These are phyloP conservation scores for Stephania japonica DNA, from an alignment of 164 flowering plant species.

Conservation along the genomic window DNA sequence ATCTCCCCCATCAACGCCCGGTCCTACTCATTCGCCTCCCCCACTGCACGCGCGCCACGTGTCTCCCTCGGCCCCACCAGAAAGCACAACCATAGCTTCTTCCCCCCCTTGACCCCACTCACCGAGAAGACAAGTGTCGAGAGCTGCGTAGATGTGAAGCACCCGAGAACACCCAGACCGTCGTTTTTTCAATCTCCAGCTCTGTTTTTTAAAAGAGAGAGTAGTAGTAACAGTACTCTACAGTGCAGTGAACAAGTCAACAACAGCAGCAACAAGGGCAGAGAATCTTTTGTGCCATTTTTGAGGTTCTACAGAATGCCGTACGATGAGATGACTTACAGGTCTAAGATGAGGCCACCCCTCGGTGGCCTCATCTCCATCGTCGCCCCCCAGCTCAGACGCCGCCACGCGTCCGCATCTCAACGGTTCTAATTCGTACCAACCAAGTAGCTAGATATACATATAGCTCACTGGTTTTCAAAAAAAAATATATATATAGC, in stretches of 20 bases:
- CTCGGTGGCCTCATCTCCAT: conserved; percentile 92
- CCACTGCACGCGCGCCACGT: conserved; percentile 58
- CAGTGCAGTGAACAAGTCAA: conserved; percentile 29
- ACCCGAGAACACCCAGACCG: conserved; percentile 68
- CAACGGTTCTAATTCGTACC: conserved; percentile 50
- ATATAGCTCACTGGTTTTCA: too few species aligned
- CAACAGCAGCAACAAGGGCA: conserved; percentile 42
- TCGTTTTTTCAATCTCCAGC: conserved; percentile 93
- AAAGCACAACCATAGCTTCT: conserved; percentile 28
- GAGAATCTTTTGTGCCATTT: conserved; percentile 61
- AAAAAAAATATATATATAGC: too few species aligned
- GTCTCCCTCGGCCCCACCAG: conserved; percentile 14
- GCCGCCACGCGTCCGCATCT: conserved; percentile 70
- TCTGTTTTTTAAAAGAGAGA: conserved; percentile 51
- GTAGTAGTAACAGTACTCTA: too few species aligned
- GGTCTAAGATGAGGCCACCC: conserved; percentile 99
- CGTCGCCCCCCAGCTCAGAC: conserved; percentile 61
- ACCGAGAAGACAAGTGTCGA: conserved; percentile 30
- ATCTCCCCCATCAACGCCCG: conserved; percentile 89
- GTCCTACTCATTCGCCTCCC: conserved; percentile 88
- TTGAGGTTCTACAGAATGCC: conserved; percentile 75
- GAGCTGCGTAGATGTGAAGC: conserved; percentile 18
- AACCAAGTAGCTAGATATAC: too few species aligned
- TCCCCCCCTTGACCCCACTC: conserved; percentile 75
- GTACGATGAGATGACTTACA: conserved; percentile 85